Base-by-base conservation (phyloP, 768 basidiomycete species). In the Phanerodontia chrysosporium region DNA sequence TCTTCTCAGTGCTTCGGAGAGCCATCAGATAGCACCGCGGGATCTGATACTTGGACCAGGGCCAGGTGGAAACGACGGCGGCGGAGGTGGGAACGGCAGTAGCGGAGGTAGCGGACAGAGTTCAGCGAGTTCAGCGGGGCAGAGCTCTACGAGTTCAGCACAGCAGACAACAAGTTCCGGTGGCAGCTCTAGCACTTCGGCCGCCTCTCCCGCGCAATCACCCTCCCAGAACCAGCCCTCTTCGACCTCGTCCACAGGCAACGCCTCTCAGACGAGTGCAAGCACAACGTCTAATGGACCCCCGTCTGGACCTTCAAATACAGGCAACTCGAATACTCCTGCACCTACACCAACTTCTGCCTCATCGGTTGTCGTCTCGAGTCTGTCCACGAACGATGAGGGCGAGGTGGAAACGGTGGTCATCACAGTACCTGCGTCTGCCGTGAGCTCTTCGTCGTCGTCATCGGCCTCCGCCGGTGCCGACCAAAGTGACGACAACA, bases 391-490 rank as follows among this genome's bases (percentile, higher is more conserved):
- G 22, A 27, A 51, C 48, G 29, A 44, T 6, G 51, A 59, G 10
- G 58, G 55, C 18, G 42, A 57, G 42, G 44, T 42, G 14, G 18
- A 29, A 10, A 51, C 49, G 21, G 51, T 55, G 30, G 54, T 57
- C 51, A 27, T 32, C 30, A 62, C 61, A 1, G 45, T 51, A 16
- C 58, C 10, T 39, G 48, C 24, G 8, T 44, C 58, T 27, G 24
- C 13, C 55, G 10, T 42, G 18, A 51, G 64, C 27, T 61, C 74
- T 9, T 16, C 74, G 6, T 25, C 71, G 2, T 32, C 76, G 8
- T 57, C 62, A 1, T 3, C 68, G 12, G n/a, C 71, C 4, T 58
- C 74, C n/a, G n/a, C n/a, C 22, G 66, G 62, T 28, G 58, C 74
- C 5, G 61, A 60, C 55, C 61, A 68, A 9, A 45, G 53, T 25